These are phyloP conservation scores for Kluyveromyces sp. DNA, from an alignment of 1,139 yeast species.

Conservation along the genomic window DNA sequence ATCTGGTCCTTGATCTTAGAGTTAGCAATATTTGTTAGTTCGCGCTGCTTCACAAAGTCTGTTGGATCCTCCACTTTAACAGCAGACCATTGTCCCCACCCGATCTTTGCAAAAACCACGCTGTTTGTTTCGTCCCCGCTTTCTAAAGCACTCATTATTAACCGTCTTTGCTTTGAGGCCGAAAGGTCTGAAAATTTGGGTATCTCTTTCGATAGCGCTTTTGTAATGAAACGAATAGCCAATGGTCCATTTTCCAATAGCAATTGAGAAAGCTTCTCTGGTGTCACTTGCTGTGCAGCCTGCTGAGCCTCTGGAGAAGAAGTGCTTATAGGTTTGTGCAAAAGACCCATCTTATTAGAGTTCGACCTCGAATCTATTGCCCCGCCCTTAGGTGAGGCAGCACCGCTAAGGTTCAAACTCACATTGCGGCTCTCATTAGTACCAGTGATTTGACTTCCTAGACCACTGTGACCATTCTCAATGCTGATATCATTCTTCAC, in stretches of 20 bases:
- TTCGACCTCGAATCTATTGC: neutral
- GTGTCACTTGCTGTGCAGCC: constrained; percentile 81
- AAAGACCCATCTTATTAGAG: constrained; percentile 1
- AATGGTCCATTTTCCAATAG: constrained; percentile 73
- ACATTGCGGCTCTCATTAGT: too few relatives aligned
- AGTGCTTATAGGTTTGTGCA: constrained; percentile 43
- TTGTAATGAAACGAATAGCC: constrained; percentile 84
- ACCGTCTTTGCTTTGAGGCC: constrained; percentile 78
- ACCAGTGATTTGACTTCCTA: too few relatives aligned
- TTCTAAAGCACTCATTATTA: constrained; percentile 85
- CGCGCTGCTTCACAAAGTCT: constrained; percentile 37
- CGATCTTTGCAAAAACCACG: constrained; percentile 81
- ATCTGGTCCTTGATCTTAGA: constrained; percentile 34
- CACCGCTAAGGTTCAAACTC: neutral
- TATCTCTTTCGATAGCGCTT: constrained; percentile 66
- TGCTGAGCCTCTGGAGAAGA: constrained; percentile 85
- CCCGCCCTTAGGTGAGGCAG: neutral
- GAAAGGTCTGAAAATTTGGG: constrained; percentile 75
- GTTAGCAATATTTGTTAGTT: constrained; percentile 26
- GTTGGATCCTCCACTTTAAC: constrained; percentile 42
- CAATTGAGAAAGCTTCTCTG: constrained; percentile 64
- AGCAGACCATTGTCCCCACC: constrained; percentile 99
- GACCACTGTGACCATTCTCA: too few relatives aligned
- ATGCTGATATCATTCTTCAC: too few relatives aligned
- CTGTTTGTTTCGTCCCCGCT: constrained; percentile 56